These are phyloP conservation scores for Mycocentrospora acerina DNA, from an alignment of 2,329 filamentous ascomycete species.

Conservation along the genomic window DNA sequence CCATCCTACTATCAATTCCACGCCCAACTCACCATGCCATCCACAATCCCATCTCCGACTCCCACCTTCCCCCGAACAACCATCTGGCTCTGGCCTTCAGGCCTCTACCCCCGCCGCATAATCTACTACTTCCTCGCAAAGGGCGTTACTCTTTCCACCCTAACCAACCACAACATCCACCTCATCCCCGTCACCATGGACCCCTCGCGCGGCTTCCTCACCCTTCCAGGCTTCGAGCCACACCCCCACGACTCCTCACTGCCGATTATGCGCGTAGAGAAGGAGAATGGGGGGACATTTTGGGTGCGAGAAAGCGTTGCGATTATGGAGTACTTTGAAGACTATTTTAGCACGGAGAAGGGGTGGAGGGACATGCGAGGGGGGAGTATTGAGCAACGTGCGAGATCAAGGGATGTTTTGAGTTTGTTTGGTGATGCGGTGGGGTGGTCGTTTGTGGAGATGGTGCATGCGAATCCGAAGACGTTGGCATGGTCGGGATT, in stretches of 20 bases:
- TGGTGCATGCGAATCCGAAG: constrained; percentile 7
- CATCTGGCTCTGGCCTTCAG: constrained; percentile 22
- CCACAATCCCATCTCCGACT: too few relatives aligned
- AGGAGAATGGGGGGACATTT: background rate
- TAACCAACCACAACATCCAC: constrained; percentile 13
- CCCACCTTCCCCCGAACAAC: too few relatives aligned
- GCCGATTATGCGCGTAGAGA: constrained; percentile 12
- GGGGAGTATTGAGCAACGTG: constrained; percentile 7
- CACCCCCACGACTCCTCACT: constrained; percentile 10
- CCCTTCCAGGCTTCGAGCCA: constrained; percentile 6
- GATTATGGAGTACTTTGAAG: constrained; percentile 17
- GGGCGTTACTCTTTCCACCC: constrained; percentile 8
- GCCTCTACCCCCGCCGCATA: constrained; percentile 22
- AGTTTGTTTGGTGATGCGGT: constrained; percentile 9
- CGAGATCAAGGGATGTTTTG: constrained; percentile 9
- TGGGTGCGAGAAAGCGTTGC: constrained; percentile 13
- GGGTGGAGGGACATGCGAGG: constrained; percentile 7
- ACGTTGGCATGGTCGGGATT: constrained; percentile 13
- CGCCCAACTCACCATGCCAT: too few relatives aligned
- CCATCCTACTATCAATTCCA: too few relatives aligned
- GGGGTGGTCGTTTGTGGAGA: background rate
- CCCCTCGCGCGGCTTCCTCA: constrained; percentile 2
- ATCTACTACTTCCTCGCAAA: constrained; percentile 22
- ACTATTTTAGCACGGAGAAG: constrained; percentile 4
- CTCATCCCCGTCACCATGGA: constrained; percentile 13